Base-by-base conservation (phyloP, 2,329 filamentous ascomycete species). In the Fusarium coffeatum region DNA sequence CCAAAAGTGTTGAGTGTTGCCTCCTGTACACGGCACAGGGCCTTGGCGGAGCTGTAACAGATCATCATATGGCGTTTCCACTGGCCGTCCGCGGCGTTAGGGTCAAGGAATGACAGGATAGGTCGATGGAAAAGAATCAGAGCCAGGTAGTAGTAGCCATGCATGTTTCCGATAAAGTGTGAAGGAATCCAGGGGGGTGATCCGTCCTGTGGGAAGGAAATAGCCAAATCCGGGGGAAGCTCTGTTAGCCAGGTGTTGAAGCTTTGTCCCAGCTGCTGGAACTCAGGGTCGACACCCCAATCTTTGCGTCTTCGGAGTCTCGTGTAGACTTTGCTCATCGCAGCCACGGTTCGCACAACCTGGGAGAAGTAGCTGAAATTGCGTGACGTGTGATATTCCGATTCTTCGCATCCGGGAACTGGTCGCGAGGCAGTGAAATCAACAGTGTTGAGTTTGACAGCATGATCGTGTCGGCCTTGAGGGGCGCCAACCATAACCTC, bases 401-500 rank as follows among this genome's bases (percentile, higher is more conserved):
- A 87, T 5, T 92, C 89, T 75, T 97, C 92, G 11, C 90, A 83
- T 32, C 91, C 90, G 18, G 88, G 84, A 54, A 88, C 82, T 22
- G 88, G 88, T 60, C 88, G 83, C 2, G 89, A 88, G 27, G 93
- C 83, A 43, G 85, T 86, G 69, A 94, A 89, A 75, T 97, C 92
- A 18, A 98, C 89, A 0, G 92, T 90, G 20, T 93, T 90, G 27
- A 90, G 83, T 47, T 91, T 87, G 10, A 97, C 91, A 3, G 91
- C 86, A 60, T 95, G 88, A 78, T 97, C 93, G 49, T 89, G 90
- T 30, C 93, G 92, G 13, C 93, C 91, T 93, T 98, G 94, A 5
- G 95, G 93, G 22, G 92, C 94, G 59, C 95, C 95, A 73, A 98
- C 90, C 92, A 98, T 97, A 43, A 94, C 87, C 80, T 98, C 95